Evolutionary conservation across 2,329 filamentous ascomycete genomes (phyloP), one percentile per base, ranked within the genome.

Genomic region (Arachnopeziza araneosa): DNA sequence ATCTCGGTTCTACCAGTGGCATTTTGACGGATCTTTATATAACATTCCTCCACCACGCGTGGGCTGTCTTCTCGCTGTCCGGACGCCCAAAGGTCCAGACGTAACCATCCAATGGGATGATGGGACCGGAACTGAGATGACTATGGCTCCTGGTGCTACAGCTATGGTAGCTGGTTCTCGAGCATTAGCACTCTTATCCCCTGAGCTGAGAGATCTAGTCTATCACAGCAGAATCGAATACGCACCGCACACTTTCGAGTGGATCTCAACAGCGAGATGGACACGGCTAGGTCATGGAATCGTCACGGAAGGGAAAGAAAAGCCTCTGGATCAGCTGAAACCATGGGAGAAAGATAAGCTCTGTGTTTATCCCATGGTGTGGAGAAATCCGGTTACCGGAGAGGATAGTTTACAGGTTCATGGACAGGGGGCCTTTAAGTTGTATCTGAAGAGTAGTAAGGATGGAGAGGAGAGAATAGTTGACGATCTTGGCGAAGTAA

Each of bases 311-410:
- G 62, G 62, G 10, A 24, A 61, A 26, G 62, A 74, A 61, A 69
- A 67, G 61, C 70, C 71, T 0, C 60, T 72, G 2, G 71, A 72
- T 54, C 57, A 71, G 60, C 61, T 75, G 50, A 70, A 70, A 44
- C 65, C 70, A 1, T 71, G 72, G 67, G 63, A 62, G 17, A 56
- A 64, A 14, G 70, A 67, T 52, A 70, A 73, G 24, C 63, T 73
- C 17, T 73, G 71, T 61, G 62, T 69, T 26, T 74, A 74, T 58
- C 72, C 73, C 0, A 74, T 75, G 73, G 73, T 74, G 12, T 74
- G 73, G 72, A 71, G 70, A 26, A 75, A 75, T 61, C 73, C 73
- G 9, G 66, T 68, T 54, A 74, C 73, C 19, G 60, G 60, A 9
- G 60, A 66, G 52, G 56, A 64, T 26, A 63, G 60, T 23, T 62